Evolutionary conservation across 169 alveolate genomes (phyloP), one percentile per base, ranked within the genome.

Genomic region (Plasmodium relictum): DNA sequence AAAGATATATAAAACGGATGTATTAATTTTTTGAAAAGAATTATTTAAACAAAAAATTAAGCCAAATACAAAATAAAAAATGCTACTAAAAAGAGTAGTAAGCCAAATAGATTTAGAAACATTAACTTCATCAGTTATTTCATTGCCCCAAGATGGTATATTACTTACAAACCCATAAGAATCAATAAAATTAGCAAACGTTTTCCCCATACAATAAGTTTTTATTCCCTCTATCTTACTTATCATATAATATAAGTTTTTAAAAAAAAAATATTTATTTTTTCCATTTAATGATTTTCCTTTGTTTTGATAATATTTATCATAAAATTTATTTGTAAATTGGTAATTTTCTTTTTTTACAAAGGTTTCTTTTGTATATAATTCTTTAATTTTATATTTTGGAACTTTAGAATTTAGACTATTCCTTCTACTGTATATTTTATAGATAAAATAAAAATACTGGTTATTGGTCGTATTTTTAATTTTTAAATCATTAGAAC

Each of bases 81-180:
- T 73, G 62, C 88, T 78, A 22, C 93, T 61, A 66, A 94, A 94
- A 18, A 94, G 41, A 14, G 80, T 70, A 56, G 94, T 83, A 14
- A 90, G 24, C 96, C 96, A 92, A 56, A 94, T 76, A 50, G 92
- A 63, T 26, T 83, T 83, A 41, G 88, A 74, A 56, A 90, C 94
- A 73, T 94, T 94, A 31, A 94, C 96, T 37, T 94, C 94, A 62
- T 73, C 88, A 4, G 93, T 94, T 91, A 94, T 92, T 71, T 94
- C 96, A 74, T 94, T 94, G 41, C 95, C 96, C 96, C 96, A 94
- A 6, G 95, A 92, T 26, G 96, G 96, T n/a, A 92, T 88, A 42
- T 83, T 73, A 65, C 95, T 88, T 41, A 94, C 94, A 56, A 94
- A 69, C 42, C 92, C 93, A 73, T 89, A 94, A 61, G 93, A 92